Evolutionary conservation across 768 basidiomycete species (phyloP), one percentile per base, ranked within the genome.

Genomic region (Cyathus striatus): DNA sequence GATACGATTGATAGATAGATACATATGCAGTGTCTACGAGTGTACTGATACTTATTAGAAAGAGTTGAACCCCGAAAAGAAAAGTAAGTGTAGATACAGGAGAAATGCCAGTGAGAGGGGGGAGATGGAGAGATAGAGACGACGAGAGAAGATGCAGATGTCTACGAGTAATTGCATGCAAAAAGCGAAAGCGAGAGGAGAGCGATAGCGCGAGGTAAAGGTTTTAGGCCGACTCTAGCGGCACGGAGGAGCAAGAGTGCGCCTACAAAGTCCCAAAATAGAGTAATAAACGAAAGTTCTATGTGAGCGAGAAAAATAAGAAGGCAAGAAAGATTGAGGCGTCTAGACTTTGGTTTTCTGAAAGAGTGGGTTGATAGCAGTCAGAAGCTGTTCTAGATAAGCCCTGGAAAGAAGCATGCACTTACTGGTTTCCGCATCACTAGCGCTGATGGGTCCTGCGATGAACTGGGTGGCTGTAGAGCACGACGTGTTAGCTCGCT

Each of bases 371-470:
- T n/a, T n/a, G n/a, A n/a, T n/a, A n/a, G 34, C 21, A 35, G 33
- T 41, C 9, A 46, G 41, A 30, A 26, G 26, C 3, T 22, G 25
- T 54, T 42, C 30, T 26, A 43, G 38, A 46, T 36, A 41, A 48
- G 52, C 20, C 48, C 37, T 34, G 42, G 40, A 42, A 44, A 51
- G 57, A 48, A 56, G 46, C 55, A 52, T 55, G 48, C 39, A 65
- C 71, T 45, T 40, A 74, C 73, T 48, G 73, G 63, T 66, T 70
- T 72, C 38, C 73, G 74, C 75, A 79, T 80, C 74, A 78, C 79
- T 48, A 80, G 70, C 12, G 70, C 60, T 16, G 71, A 72, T 14
- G 64, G 62, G 35, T 68, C 66, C 44, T 68, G 61, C 20, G 69
- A 57, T 37, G 62, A 53, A 10, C 66, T 44, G 25, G 64, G 49